Percentiles rank a stretch among this genome's conserved stretches.
Evolutionary conservation across 108 stramenopile genomes (phyloP).

Genomic region (Skeletonema costatum): DNA sequence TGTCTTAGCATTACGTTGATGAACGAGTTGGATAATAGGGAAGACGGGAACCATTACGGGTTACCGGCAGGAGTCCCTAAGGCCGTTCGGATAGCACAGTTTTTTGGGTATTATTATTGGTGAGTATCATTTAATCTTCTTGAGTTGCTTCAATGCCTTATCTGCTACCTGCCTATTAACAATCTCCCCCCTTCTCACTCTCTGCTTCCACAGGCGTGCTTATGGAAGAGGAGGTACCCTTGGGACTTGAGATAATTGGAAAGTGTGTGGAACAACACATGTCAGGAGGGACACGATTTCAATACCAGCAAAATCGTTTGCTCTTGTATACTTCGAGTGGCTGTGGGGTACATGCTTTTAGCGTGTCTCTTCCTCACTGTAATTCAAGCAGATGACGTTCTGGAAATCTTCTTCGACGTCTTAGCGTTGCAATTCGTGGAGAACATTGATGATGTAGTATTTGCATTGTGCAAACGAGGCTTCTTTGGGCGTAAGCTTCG

Average conservation of each 20-base stretch:
- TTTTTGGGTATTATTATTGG: background rate
- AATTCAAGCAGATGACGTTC: conserved; percentile 20
- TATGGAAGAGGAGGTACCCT: conserved; percentile 11
- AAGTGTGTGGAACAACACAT: background rate
- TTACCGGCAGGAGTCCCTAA: background rate
- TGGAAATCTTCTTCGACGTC: conserved; percentile 33
- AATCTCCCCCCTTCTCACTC: background rate
- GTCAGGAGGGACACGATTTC: too few species aligned
- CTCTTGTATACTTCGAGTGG: conserved; percentile 8
- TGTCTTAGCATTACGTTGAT: conserved; percentile 21
- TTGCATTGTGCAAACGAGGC: conserved; percentile 19
- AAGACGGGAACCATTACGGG: background rate
- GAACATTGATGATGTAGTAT: conserved; percentile 28
- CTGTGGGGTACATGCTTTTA: conserved; percentile 32
- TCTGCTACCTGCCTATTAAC: background rate
- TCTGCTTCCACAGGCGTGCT: background rate
- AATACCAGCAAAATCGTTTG: background rate
- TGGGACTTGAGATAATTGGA: conserved; percentile 18
- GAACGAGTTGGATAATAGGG: background rate
- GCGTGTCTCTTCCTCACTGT: conserved; percentile 29
- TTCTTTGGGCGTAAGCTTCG: conserved; percentile 29
- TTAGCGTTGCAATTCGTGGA: conserved; percentile 16
- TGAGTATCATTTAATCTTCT: background rate
- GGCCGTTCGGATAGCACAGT: background rate
- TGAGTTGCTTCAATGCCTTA: background rate